These are phyloP conservation scores for Henckelia pumila DNA, from an alignment of 257 asterid species.

Conservation along the genomic window DNA sequence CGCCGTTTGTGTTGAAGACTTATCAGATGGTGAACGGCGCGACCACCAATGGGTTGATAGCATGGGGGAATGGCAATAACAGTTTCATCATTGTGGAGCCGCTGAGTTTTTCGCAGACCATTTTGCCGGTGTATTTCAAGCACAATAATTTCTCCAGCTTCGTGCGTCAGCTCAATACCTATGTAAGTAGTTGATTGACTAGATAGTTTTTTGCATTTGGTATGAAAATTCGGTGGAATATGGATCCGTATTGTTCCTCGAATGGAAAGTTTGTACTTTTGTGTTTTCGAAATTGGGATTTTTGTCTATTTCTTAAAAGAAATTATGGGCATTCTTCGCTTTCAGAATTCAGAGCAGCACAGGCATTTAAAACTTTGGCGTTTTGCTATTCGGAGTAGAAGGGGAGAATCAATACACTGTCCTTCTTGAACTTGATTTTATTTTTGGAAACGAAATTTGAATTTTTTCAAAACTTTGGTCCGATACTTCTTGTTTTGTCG, in stretches of 20 bases:
- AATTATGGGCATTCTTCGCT: not conserved
- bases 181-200: conserved; percentile 44
- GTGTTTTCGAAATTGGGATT: not conserved
- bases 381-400: no score
- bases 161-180: conserved; percentile 89
- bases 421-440: not conserved
- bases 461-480: no score
- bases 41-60: conserved; percentile 45
- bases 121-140: conserved; percentile 73
- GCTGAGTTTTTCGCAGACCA: conserved; percentile 58
- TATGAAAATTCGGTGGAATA: not conserved
- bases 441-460: no score
- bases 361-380: not conserved
- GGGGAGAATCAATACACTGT: not conserved
- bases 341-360: not conserved
- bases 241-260: not conserved
- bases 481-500: not conserved
- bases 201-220: no score
- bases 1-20: conserved; percentile 81
- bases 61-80: conserved; percentile 65
- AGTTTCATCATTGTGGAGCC: conserved; percentile 72
- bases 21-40: conserved; percentile 85
- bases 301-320: not conserved
- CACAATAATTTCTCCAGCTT: conserved; percentile 94
- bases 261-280: not conserved